phyloP scores from a whole-genome alignment of 2,329 filamentous ascomycete genomes.

The Leptographium radiaticola region DNA sequence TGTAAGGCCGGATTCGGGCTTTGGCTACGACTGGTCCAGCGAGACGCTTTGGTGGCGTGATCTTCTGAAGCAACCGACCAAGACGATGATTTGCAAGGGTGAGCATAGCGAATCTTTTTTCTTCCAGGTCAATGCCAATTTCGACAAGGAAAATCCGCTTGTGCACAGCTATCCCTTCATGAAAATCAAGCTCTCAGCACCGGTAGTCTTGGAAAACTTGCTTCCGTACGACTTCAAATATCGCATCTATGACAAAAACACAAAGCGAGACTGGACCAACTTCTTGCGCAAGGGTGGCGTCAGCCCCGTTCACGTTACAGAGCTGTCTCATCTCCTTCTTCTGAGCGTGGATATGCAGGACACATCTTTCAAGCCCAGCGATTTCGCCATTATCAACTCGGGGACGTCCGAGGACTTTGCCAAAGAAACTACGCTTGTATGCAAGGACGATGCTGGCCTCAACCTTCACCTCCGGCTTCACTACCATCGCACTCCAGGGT shows the following conservation, averaged over 20 bases:
- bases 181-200: conserved; percentile 81
- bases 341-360: conserved; percentile 96
- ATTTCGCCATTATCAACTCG: conserved; percentile 94
- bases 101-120: conserved; percentile 87
- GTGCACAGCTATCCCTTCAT: conserved; percentile 84
- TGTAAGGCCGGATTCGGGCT: conserved; percentile 84
- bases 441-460: conserved; percentile 75
- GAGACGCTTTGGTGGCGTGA: conserved; percentile 91
- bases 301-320: conserved; percentile 93
- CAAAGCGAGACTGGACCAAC: conserved; percentile 97
- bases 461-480: conserved; percentile 73
- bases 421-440: conserved; percentile 62
- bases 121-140: conserved; percentile 86
- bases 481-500: conserved; percentile 81
- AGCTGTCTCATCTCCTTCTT: conserved; percentile 83
- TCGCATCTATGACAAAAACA: conserved; percentile 96
- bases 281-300: conserved; percentile 93
- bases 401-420: conserved; percentile 78
- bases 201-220: conserved; percentile 86
- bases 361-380: conserved; percentile 84
- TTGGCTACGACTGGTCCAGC: conserved; percentile 90
- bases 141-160: conserved; percentile 71
- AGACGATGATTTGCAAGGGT: conserved; percentile 77
- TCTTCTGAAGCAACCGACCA: conserved; percentile 68
- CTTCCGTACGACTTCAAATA: conserved; percentile 99